phyloP scores from a whole-genome alignment of 1,284 basidiomycete genomes.

The Hemileia vastatrix region DNA sequence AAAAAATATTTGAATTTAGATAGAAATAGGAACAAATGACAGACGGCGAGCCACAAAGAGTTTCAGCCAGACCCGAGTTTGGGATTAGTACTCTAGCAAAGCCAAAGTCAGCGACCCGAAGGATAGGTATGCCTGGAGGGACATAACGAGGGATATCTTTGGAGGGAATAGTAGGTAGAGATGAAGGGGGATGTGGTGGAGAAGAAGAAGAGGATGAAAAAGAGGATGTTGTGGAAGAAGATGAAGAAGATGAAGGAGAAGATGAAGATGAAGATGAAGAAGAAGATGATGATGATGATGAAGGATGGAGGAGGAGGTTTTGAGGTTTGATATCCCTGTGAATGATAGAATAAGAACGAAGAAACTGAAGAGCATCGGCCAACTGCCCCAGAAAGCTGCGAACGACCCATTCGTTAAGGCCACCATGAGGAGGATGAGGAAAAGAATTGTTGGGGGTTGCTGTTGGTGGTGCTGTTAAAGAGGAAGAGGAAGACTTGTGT shows the following conservation, averaged over 20 bases:
- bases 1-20: constrained; percentile 2
- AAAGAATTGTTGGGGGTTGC: constrained; percentile 52
- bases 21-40: constrained; percentile 40
- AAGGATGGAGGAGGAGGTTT: constrained; percentile 46
- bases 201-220: background rate
- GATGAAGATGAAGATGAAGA: background rate
- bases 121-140: constrained; percentile 79
- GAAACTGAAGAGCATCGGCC: constrained; percentile 65
- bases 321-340: constrained; percentile 97
- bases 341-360: constrained; percentile 78
- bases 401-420: constrained; percentile 80
- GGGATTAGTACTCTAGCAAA: constrained; percentile 80
- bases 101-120: constrained; percentile 95
- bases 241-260: background rate
- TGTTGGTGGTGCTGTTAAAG: constrained; percentile 9
- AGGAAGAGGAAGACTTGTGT: constrained; percentile 57
- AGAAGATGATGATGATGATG: background rate
- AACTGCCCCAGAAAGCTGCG: constrained; percentile 87
- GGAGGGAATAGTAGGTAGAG: constrained; percentile 65
- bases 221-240: background rate
- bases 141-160: constrained; percentile 70
- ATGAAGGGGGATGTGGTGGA: constrained; percentile 77
- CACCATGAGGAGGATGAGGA: constrained; percentile 80
- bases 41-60: constrained; percentile 90
- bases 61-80: constrained; percentile 88